Base-by-base conservation (phyloP, 441 rosid species). In the Adansonia madagascariensis region DNA sequence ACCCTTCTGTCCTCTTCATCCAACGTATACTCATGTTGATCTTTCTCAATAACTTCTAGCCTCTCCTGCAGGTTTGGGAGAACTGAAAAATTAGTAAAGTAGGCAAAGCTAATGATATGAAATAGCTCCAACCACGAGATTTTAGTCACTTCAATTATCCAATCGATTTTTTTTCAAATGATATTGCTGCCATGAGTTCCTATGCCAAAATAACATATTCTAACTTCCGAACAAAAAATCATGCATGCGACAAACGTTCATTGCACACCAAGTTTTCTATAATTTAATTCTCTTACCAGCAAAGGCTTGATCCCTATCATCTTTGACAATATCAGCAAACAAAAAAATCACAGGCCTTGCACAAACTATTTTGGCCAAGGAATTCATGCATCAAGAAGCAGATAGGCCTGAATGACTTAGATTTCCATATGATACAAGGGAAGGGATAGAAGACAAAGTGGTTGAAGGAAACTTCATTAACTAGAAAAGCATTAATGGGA, bases 1-100 rank as follows among this genome's bases (percentile, higher is more conserved):
- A 93, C 89, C 81, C 83, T 88, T 82, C 87, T 89, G 74, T 95
- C 98, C 82, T 92, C 99, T 73, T 91, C 95, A 66, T 95, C 99
- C 44, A 95, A 80, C 17, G 95, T 95, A 77, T 93, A 95, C 82
- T 93, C 98, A 12, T 88, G 78, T 66, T 93, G 95, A 92, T 95
- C 97, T 84, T 69, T 83, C 84, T 91, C 97, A 70, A 95, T 93
- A 81, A 76, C 81, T 81, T 93, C 95, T 7, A 95, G 68, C 75
- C 97, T 88, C 90, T 93, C 98, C 98, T 92, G 86, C 39, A 84
- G 12, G 75, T 18, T 60, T 47, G 0, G 65, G 46, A 68, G 6
- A 59, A 56, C 41, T 52, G 63, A 66, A 15, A 46, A 49, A 67
- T 75, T 50, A 81, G 31, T 66, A 55, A 60, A 7, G 24, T 8